Evolutionary conservation across 768 basidiomycete species (phyloP), one percentile per base, ranked within the genome.

Genomic region (Hirschioporus abietinus): DNA sequence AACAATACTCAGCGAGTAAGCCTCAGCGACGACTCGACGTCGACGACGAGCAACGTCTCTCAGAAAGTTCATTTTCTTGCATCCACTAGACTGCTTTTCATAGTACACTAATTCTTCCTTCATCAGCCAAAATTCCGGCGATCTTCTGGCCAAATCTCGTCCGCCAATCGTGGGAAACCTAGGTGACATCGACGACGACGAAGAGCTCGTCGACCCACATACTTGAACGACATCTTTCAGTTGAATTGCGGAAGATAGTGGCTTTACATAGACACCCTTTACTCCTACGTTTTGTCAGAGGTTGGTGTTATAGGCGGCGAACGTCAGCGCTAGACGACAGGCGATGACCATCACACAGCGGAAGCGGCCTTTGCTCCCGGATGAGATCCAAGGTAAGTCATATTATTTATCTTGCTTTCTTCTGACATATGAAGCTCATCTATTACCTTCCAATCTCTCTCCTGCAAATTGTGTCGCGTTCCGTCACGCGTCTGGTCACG

Each of bases 281-380:
- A 30, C 30, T 30, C 30, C 8, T 30, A 30, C 8, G 8, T 30
- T 8, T 30, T 8, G 30, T 3, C 30, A 8, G 20, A 52, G 42
- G 20, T 52, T 52, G 12, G 42, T 6, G 42, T 3, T 12, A 10
- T 20, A 10, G 20, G 20, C 42, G 42, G 20, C 42, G 42, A 52
- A 20, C 42, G 42, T 52, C 15, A 3, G 42, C 42, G 42, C 12
- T 20, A 5, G 42, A 52, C 42, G 42, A 15, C 42, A 52, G 12
- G 42, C 42, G 42, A 89, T 88, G 87, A 88, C 88, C 30, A 83
- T 89, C 67, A 88, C 86, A 64, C 86, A 87, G 71, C 84, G 87
- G 67, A 89, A 88, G 76, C 82, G 85, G 64, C 85, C 86, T 74
- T 82, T 83, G 68, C 79, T 85, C 68, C 83, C 86, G 57, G 88